Base-by-base conservation (phyloP, 2,329 filamentous ascomycete genomes). In the Penicillium sp. region DNA sequence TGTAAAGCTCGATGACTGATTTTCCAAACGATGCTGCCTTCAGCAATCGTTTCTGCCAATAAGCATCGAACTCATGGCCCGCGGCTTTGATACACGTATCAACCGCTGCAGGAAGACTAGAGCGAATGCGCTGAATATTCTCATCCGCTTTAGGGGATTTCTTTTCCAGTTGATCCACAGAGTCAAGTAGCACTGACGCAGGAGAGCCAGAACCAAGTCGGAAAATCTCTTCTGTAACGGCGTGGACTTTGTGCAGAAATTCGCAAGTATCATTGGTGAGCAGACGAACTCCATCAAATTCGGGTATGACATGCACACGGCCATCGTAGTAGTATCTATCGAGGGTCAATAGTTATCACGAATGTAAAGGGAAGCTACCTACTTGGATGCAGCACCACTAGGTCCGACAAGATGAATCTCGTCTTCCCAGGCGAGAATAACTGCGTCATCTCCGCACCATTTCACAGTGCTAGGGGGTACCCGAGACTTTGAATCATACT, bases 61-160 rank as follows among this genome's bases (percentile, higher is more conserved):
- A 87, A 2, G 89, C 81, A 66, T 88, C 91, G 71, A 92, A 97
- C 73, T 99, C 95, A 58, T 96, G 88, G 2, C 93, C 95, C 8
- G 95, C 92, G 37, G 95, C 95, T 71, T 90, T 91, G 59, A 99
- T 90, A 71, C 95, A 99, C 0, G 88, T 90, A 73, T 97, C 93
- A 1, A 99, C 93, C 2, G 95, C 95, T 71, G 97, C 93, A 2
- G 91, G 91, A 3, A 99, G 83, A 65, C 89, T 92, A 0, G 90
- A 83, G 44, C 91, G 85, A 66, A 99, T 99, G 2, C 96, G 84
- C 70, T 98, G 95, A 55, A 99, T 97, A 64, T 97, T 93, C 68
- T 99, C 95, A 68, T 99, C 95, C 8, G 95, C 95, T 74, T 97
- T 98, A 1, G 95, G 93, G 0, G 93, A 98, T 71, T 96, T 92